phyloP scores from a whole-genome alignment of 129 eudicot genomes.

The Arctium minus region DNA sequence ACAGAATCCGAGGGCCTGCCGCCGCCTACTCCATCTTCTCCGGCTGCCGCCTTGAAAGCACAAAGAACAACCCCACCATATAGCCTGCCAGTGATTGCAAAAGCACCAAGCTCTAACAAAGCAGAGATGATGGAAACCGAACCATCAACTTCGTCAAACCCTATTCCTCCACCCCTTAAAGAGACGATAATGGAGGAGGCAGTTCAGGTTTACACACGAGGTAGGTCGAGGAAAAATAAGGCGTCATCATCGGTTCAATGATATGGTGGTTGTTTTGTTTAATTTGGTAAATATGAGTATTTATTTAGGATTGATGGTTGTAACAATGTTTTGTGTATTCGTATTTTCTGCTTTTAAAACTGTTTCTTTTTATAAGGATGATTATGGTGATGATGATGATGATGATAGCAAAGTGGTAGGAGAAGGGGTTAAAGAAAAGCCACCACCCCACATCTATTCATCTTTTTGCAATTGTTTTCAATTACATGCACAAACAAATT shows the following conservation, averaged over 20 bases:
- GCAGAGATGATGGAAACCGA: constrained; percentile 34
- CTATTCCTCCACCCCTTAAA: constrained; percentile 15
- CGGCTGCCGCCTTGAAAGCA: constrained; percentile 26
- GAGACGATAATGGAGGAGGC: constrained; percentile 60
- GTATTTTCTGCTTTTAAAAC: constrained; percentile 4
- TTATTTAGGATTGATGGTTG: constrained; percentile 30
- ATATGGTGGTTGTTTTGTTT: constrained; percentile 1
- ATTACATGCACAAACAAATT: neutral
- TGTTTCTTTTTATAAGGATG: neutral
- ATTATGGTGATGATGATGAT: too few species aligned
- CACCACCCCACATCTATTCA: neutral
- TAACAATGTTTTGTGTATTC: constrained; percentile 20
- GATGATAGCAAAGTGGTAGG: neutral
- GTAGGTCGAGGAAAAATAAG: constrained; percentile 55
- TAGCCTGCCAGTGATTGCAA: constrained; percentile 27
- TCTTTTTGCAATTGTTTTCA: neutral
- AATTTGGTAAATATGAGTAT: constrained; percentile 36
- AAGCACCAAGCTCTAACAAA: constrained; percentile 24
- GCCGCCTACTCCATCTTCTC: constrained; percentile 31
- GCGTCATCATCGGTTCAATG: constrained; percentile 24
- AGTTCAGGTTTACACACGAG: constrained; percentile 43
- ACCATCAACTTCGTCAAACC: constrained; percentile 21
- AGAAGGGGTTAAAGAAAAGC: neutral
- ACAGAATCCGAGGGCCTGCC: constrained; percentile 17
- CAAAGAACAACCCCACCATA: constrained; percentile 34